Evolutionary conservation across 2,329 filamentous ascomycete genomes (phyloP).

Genomic region (Ceratocystis harringtonii): DNA sequence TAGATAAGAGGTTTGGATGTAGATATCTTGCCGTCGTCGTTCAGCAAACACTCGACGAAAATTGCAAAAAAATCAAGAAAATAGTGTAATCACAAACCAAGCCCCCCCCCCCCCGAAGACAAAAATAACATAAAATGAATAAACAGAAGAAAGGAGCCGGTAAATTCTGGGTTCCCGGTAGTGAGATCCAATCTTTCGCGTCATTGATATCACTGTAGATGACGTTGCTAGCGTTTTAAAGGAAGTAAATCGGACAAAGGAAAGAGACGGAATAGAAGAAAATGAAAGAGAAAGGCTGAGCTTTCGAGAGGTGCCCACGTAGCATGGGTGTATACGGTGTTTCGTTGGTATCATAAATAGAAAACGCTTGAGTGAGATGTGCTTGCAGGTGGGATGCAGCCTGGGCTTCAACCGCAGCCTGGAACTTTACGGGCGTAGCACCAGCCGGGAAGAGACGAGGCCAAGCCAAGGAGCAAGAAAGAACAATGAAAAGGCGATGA

Average conservation of each 20-base stretch:
- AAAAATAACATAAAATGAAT: neutral
- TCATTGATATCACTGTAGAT: neutral
- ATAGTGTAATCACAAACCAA: neutral
- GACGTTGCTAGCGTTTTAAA: neutral
- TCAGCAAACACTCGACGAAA: neutral
- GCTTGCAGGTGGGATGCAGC: neutral
- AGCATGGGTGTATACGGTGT: neutral
- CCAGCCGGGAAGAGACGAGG: neutral
- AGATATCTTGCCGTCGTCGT: too few relatives aligned
- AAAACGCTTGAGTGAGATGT: neutral
- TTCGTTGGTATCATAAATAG: constrained; percentile 5
- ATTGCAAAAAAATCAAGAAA: neutral
- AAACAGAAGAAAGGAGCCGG: constrained; percentile 6
- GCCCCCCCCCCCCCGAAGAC: neutral
- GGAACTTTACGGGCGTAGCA: neutral
- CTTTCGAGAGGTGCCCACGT: neutral
- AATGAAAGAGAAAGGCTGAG: neutral
- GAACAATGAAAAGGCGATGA: neutral
- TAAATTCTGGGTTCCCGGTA: constrained; percentile 3
- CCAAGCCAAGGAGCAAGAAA: neutral
- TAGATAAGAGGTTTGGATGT: neutral
- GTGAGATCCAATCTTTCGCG: neutral
- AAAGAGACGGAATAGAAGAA: neutral
- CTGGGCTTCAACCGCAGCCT: neutral
- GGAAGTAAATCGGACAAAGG: neutral